A percentile compares a stretch with the other conserved stretches of the same genome.
Evolutionary conservation across 1,284 basidiomycete species (phyloP).

Genomic region (Cutaneotrichosporon dermatis): DNA sequence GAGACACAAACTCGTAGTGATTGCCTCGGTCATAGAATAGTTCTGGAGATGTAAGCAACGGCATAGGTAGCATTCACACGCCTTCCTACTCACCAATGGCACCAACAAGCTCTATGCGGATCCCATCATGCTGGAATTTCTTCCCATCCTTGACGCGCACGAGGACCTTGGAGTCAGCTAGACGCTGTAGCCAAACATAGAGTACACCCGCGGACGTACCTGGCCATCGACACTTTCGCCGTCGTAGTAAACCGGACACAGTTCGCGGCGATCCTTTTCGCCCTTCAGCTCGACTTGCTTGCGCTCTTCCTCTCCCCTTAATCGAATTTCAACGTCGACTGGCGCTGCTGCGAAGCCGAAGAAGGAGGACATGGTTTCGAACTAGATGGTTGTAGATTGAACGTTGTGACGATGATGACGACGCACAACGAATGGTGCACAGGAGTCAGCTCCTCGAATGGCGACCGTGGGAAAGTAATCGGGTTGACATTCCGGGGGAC

Average conservation of each 20-base stretch:
- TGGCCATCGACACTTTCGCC: slow-evolving; percentile 83
- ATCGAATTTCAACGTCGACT: slow-evolving; percentile 84
- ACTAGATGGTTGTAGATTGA: too few relatives aligned
- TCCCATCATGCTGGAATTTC: slow-evolving; percentile 90
- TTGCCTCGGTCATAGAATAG: slow-evolving; percentile 82
- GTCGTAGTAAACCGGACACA: slow-evolving; percentile 92
- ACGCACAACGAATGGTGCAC: too few relatives aligned
- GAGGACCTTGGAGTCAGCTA: slow-evolving; percentile 58
- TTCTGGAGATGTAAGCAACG: slow-evolving; percentile 54
- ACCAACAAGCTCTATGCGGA: slow-evolving; percentile 96
- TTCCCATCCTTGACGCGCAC: slow-evolving; percentile 91
- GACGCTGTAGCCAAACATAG: too few relatives aligned
- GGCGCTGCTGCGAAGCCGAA: slow-evolving; percentile 75
- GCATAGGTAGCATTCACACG: too few relatives aligned
- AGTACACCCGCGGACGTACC: slow-evolving; percentile 54
- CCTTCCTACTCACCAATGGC: slow-evolving; percentile 66
- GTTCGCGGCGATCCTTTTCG: slow-evolving; percentile 73
- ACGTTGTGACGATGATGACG: too few relatives aligned
- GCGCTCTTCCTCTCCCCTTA: slow-evolving; percentile 78
- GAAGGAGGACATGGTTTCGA: slow-evolving; percentile 55
- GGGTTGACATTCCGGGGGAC: too few relatives aligned
- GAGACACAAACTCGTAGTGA: slow-evolving; percentile 94
- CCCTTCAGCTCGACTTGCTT: slow-evolving; percentile 62
- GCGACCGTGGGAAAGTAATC: too few relatives aligned
- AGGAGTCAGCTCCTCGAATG: too few relatives aligned